Evolutionary conservation across 768 basidiomycete genomes (phyloP).

Genomic region (Auriculariales sp.): DNA sequence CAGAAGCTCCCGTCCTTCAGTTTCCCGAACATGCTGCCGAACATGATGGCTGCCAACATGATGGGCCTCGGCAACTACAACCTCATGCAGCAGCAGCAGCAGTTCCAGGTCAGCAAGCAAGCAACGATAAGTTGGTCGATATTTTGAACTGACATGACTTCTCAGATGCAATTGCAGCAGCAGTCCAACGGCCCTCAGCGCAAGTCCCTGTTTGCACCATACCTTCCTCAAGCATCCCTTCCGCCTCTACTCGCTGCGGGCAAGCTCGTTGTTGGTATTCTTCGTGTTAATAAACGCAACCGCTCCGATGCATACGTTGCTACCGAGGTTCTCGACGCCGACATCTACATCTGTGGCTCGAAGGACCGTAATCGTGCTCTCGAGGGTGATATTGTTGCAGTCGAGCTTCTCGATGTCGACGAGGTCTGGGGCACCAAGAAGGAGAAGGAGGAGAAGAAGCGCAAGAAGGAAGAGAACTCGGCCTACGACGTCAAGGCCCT

Average conservation of each 20-base stretch:
- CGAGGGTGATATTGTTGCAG: conserved; percentile 96
- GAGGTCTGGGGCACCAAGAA: conserved; percentile 99
- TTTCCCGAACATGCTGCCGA: conserved; percentile 95
- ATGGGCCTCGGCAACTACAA: conserved; percentile 79
- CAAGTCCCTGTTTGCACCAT: conserved; percentile 96
- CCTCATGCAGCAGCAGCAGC: conserved; percentile 78
- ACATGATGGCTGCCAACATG: conserved; percentile 95
- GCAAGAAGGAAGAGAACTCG: conserved; percentile 98
- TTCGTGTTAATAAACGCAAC: conserved; percentile 96
- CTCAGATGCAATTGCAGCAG: conserved; percentile 73
- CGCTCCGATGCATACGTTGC: conserved; percentile 97
- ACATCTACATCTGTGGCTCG: conserved; percentile 97
- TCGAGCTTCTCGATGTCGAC: conserved; percentile 94
- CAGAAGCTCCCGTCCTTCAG: conserved; percentile 96
- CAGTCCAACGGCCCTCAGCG: conserved; percentile 86
- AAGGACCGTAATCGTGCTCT: conserved; percentile 97
- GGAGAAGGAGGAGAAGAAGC: conserved; percentile 99
- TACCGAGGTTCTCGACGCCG: conserved; percentile 94
- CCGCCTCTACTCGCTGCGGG: conserved; percentile 93
- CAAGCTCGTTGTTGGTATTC: conserved; percentile 91
- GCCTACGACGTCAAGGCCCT: conserved; percentile 75
- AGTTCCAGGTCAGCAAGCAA: conserved; percentile 63
- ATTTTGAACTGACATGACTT: not conserved
- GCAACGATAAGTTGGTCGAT: not conserved
- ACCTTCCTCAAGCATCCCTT: conserved; percentile 92